Evolutionary conservation across 176 grass and related monocot species (phyloP).

Genomic region (Oryza rufipogon): DNA sequence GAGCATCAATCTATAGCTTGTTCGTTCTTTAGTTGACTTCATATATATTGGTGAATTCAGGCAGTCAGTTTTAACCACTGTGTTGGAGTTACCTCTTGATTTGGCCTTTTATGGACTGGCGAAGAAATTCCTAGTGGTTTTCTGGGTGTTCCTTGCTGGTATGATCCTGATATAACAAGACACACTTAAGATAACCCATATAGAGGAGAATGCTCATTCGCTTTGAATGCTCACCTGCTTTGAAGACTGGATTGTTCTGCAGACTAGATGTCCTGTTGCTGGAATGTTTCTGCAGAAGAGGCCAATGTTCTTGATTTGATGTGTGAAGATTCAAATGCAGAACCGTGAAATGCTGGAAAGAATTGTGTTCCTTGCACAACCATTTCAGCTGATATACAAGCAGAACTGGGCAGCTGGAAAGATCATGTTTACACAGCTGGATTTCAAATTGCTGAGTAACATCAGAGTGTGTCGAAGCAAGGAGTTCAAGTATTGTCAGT

Average conservation of each 20-base stretch:
- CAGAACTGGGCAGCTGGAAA: neutral
- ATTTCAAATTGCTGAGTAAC: neutral
- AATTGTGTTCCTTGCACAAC: neutral
- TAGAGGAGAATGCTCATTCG: neutral
- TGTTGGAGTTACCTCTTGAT: neutral
- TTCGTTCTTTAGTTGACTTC: slow-evolving; percentile 48
- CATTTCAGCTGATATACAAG: neutral
- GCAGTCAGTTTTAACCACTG: neutral
- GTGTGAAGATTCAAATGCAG: slow-evolving; percentile 21
- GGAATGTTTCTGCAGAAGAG: slow-evolving; percentile 8
- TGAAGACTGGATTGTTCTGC: slow-evolving; percentile 9
- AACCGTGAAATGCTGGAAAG: neutral
- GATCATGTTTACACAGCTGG: neutral
- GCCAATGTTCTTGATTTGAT: neutral
- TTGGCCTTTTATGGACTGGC: slow-evolving; percentile 1
- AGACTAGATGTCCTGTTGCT: neutral
- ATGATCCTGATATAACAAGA: neutral
- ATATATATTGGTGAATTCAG: neutral
- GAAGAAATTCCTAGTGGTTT: neutral
- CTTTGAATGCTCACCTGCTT: neutral
- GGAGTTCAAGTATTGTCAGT: neutral
- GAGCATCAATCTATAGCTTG: slow-evolving; percentile 50
- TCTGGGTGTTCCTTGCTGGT: slow-evolving; percentile 8
- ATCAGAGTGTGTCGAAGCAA: neutral
- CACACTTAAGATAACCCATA: neutral